These are phyloP conservation scores for Royoungia palumana DNA, from an alignment of 768 basidiomycete species.

Conservation along the genomic window DNA sequence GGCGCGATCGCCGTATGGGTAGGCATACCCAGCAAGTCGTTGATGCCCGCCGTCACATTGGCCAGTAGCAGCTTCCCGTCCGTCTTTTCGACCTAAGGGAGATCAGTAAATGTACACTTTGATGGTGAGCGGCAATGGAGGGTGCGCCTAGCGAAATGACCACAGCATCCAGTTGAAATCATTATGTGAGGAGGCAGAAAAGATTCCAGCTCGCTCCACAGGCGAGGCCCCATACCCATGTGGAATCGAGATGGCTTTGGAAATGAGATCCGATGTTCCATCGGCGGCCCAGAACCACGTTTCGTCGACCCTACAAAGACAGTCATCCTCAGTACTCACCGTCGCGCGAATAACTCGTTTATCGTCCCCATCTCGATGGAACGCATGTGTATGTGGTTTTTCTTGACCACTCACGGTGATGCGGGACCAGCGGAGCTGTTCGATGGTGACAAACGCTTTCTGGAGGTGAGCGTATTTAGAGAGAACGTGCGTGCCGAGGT, in stretches of 20 bases:
- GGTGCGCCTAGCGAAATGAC: background rate
- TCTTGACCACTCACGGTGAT: constrained; percentile 50
- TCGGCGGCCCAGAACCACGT: constrained; percentile 3
- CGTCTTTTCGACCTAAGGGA: constrained; percentile 57
- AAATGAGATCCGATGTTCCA: background rate
- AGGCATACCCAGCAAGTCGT: constrained; percentile 73
- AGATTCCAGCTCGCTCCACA: constrained; percentile 18
- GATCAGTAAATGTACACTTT: background rate
- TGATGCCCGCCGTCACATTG: constrained; percentile 62
- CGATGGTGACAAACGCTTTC: constrained; percentile 66
- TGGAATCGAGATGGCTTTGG: constrained; percentile 10
- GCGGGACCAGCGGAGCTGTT: constrained; percentile 82
- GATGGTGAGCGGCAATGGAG: background rate
- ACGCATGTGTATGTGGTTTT: constrained; percentile 71
- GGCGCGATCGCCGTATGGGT: background rate
- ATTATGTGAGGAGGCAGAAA: constrained; percentile 20
- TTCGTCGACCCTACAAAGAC: constrained; percentile 2
- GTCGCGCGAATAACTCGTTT: constrained; percentile 56
- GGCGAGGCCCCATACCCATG: constrained; percentile 17
- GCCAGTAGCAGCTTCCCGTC: constrained; percentile 63
- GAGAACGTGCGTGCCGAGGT: constrained; percentile 80
- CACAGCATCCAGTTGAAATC: constrained; percentile 3
- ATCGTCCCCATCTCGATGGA: constrained; percentile 88
- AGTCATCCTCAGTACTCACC: constrained; percentile 32
- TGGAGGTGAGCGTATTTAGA: constrained; percentile 74